Percentiles rank a stretch among this genome's conserved stretches.
phyloP scores from a whole-genome alignment of 805 yeast genomes.

The Schizosaccharomyces cryophilus region DNA sequence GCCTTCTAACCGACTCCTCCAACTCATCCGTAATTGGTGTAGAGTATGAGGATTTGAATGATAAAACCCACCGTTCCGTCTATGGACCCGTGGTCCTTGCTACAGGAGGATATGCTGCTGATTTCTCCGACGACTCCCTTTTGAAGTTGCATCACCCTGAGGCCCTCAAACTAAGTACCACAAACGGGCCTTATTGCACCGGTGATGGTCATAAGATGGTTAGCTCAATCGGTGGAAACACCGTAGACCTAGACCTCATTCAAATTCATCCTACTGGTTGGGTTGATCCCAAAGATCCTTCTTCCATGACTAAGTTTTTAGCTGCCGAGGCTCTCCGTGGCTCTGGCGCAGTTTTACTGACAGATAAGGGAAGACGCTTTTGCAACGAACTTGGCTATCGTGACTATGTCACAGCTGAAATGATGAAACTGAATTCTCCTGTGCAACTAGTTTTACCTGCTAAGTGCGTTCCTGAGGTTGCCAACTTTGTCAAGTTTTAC shows the following conservation, averaged over 20 bases:
- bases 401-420: constrained; percentile 34
- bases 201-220: constrained; percentile 39
- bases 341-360: constrained; percentile 36
- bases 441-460: constrained; percentile 27
- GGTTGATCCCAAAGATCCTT: constrained; percentile 28
- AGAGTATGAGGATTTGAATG: constrained; percentile 15
- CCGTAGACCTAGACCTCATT: constrained; percentile 39
- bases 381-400: constrained; percentile 37
- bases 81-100: constrained; percentile 36
- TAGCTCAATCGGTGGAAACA: constrained; percentile 25
- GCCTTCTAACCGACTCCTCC: constrained; percentile 16
- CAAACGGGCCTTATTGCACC: constrained; percentile 37
- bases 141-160: constrained; percentile 35
- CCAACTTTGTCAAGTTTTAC: constrained; percentile 32
- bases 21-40: constrained; percentile 18
- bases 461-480: constrained; percentile 21
- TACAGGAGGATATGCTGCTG: constrained; percentile 47
- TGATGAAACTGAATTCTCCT: constrained; percentile 23
- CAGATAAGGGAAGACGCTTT: constrained; percentile 28
- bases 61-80: constrained; percentile 12
- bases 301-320: constrained; percentile 25
- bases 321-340: constrained; percentile 48
- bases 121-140: constrained; percentile 26
- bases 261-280: constrained; percentile 50
- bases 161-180: constrained; percentile 28